phyloP scores from a whole-genome alignment of 345 rosid species.

The Populus deltoides region DNA sequence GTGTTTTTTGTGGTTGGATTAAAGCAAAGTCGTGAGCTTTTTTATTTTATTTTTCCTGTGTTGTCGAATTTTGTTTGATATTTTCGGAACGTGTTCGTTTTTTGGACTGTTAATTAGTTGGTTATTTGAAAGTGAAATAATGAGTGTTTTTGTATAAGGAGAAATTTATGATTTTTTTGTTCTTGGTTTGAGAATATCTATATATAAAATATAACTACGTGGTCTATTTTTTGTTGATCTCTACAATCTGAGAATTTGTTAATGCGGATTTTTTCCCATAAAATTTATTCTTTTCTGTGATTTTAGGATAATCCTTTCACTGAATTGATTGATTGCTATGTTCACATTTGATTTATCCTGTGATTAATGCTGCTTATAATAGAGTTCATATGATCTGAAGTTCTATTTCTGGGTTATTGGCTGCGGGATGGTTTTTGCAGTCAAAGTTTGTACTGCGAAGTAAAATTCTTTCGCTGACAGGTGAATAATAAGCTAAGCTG shows the following conservation, averaged over 20 bases:
- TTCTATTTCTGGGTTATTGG: not conserved
- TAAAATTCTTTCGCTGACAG: not conserved
- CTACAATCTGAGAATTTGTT: not conserved
- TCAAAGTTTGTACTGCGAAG: not conserved
- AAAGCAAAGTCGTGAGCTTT: not conserved
- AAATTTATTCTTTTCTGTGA: not conserved
- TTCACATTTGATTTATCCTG: not conserved
- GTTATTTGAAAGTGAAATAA: not conserved
- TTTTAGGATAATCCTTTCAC: not conserved
- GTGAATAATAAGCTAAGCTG: not conserved
- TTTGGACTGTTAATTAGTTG: not conserved
- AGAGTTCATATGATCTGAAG: not conserved
- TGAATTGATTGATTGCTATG: not conserved
- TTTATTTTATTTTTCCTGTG: not conserved
- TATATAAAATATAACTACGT: not conserved
- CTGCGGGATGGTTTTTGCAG: not conserved
- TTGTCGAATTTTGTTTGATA: not conserved
- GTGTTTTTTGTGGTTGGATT: not conserved
- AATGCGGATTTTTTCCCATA: not conserved
- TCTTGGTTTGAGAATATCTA: not conserved
- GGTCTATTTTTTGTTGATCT: not conserved
- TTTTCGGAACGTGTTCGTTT: not conserved
- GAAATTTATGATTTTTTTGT: not conserved
- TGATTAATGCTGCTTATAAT: not conserved
- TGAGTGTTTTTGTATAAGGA: not conserved